Percentiles rank a stretch among this genome's conserved stretches.
Evolutionary conservation across 192 early-diverging fungal genomes (phyloP).

Genomic region (Gigaspora rosea): DNA sequence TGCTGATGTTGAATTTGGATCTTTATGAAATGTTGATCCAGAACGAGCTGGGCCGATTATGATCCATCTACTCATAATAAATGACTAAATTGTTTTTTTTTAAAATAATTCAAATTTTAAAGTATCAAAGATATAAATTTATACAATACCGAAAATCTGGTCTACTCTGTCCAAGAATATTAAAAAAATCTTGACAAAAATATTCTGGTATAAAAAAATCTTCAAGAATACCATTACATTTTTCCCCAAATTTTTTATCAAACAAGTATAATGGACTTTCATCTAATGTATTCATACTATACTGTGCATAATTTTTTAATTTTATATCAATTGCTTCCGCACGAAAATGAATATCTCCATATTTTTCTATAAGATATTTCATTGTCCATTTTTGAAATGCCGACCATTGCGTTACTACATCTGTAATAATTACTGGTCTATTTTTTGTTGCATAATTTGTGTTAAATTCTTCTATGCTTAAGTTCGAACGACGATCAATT

Average conservation of each 20-base stretch:
- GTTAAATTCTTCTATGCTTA: constrained; percentile 50
- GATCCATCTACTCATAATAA: constrained; percentile 50
- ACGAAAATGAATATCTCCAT: constrained; percentile 50
- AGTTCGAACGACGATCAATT: constrained; percentile 51
- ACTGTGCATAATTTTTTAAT: constrained; percentile 57
- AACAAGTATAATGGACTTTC: constrained; percentile 71
- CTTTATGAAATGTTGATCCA: constrained; percentile 72
- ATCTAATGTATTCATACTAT: constrained; percentile 49
- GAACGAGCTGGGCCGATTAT: constrained; percentile 68
- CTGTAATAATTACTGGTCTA: constrained; percentile 65
- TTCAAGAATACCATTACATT: constrained; percentile 46
- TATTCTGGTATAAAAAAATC: constrained; percentile 64
- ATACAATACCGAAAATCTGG: constrained; percentile 55
- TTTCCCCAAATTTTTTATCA: constrained; percentile 61
- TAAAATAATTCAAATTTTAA: background rate
- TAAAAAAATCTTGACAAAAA: constrained; percentile 67
- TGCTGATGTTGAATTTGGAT: constrained; percentile 72
- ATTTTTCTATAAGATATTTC: constrained; percentile 47
- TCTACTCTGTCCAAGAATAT: constrained; percentile 51
- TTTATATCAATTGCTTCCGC: constrained; percentile 67
- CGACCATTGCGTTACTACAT: constrained; percentile 62
- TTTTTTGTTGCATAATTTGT: constrained; percentile 52
- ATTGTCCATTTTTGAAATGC: constrained; percentile 61
- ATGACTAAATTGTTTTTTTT: background rate
- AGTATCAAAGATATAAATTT: background rate